These are phyloP conservation scores for Zizania latifolia DNA, from an alignment of 176 grass and related monocot genomes.

Conservation along the genomic window DNA sequence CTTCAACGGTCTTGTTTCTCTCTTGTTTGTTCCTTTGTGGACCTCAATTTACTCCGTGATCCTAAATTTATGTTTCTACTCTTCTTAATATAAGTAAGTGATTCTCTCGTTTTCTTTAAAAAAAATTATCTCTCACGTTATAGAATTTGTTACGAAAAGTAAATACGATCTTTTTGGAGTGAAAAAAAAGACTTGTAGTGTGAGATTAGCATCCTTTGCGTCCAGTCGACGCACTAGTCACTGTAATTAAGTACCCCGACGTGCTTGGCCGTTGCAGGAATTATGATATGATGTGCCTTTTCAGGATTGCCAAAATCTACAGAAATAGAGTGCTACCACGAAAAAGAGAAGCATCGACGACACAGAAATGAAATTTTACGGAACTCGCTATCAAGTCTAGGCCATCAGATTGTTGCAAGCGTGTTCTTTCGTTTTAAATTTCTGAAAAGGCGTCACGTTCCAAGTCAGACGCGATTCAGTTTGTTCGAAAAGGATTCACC, in stretches of 20 bases:
- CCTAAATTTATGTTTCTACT: too few relatives aligned
- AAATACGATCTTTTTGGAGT: constrained; percentile 21
- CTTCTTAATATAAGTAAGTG: too few relatives aligned
- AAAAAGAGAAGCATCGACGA: neutral
- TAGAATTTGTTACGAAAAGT: neutral
- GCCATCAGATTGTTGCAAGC: neutral
- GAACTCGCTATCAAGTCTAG: neutral
- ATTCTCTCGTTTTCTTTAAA: too few relatives aligned
- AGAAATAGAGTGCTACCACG: neutral
- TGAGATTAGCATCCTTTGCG: constrained; percentile 26
- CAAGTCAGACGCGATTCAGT: neutral
- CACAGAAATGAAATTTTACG: neutral
- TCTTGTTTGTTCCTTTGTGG: too few relatives aligned
- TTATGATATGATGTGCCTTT: constrained; percentile 28
- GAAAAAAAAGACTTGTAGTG: constrained; percentile 22
- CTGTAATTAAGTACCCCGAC: constrained; percentile 20
- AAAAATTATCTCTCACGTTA: too few relatives aligned
- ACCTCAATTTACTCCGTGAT: too few relatives aligned
- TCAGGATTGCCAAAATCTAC: constrained; percentile 27
- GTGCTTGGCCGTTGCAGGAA: constrained; percentile 20
- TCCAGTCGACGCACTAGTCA: constrained; percentile 4
- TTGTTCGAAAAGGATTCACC: neutral
- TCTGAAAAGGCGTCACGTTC: neutral
- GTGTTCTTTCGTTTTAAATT: neutral
- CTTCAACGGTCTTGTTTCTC: too few relatives aligned